Percentiles rank a stretch among this genome's conserved stretches.
Evolutionary conservation across 768 basidiomycete genomes (phyloP).

Genomic region (Tylopilus vinaceipallidus): DNA sequence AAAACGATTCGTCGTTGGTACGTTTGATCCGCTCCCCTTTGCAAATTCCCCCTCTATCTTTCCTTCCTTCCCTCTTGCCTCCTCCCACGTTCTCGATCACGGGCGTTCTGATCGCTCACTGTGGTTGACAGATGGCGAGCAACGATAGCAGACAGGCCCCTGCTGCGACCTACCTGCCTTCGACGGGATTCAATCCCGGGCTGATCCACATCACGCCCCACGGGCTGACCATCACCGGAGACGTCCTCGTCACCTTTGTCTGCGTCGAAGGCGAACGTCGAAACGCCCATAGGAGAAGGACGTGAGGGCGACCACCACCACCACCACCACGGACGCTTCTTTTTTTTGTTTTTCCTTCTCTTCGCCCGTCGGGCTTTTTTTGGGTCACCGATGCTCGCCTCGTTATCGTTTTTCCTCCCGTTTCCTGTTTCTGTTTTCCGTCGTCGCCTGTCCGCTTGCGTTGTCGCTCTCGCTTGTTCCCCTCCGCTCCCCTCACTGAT

Average conservation of each 20-base stretch:
- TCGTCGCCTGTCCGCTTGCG: no score
- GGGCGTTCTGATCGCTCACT: neutral
- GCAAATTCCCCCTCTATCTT: neutral
- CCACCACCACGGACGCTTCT: no score
- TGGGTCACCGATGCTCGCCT: neutral
- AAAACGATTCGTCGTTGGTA: constrained; percentile 32
- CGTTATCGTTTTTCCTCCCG: neutral
- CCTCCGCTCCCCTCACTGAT: neutral
- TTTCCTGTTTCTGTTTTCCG: no score
- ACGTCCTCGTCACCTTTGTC: constrained; percentile 33
- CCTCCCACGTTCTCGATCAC: neutral
- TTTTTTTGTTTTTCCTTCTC: neutral
- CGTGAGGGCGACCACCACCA: no score
- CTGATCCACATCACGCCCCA: constrained; percentile 34
- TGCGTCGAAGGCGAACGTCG: constrained; percentile 34
- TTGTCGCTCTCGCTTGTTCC: no score
- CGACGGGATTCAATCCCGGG: constrained; percentile 26
- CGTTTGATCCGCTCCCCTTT: neutral
- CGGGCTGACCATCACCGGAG: constrained; percentile 30
- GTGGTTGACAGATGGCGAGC: constrained; percentile 27
- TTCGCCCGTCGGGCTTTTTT: neutral
- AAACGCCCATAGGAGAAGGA: constrained; percentile 24
- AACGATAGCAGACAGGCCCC: constrained; percentile 34
- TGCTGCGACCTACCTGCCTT: constrained; percentile 29
- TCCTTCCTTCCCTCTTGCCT: neutral